Evolutionary conservation across 768 basidiomycete species (phyloP).

Genomic region (Mycena chlorophos): DNA sequence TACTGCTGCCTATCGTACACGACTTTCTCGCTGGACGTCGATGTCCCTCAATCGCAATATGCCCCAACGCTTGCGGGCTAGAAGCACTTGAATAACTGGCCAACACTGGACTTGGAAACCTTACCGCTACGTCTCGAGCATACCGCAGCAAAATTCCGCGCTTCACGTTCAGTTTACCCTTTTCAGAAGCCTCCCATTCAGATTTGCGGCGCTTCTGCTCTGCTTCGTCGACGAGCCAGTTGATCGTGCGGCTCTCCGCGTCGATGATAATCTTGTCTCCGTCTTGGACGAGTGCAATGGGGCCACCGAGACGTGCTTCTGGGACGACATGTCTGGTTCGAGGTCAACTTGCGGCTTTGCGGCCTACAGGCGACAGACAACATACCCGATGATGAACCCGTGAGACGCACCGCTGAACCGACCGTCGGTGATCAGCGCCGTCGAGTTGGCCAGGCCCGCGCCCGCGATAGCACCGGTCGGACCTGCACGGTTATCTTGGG

Average conservation of each 20-base stretch:
- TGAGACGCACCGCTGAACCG: constrained; percentile 82
- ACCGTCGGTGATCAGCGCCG: constrained; percentile 85
- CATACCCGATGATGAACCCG: constrained; percentile 57
- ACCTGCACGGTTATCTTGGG: constrained; percentile 36
- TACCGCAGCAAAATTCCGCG: constrained; percentile 79
- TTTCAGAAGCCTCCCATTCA: constrained; percentile 71
- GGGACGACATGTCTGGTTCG: constrained; percentile 59
- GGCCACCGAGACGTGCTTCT: constrained; percentile 76
- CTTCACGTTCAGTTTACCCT: constrained; percentile 62
- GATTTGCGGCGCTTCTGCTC: constrained; percentile 60
- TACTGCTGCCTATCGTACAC: constrained; percentile 11
- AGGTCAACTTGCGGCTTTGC: too few species aligned
- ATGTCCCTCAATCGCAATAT: constrained; percentile 64
- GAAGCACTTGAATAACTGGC: constrained; percentile 5
- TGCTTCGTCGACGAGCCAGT: constrained; percentile 71
- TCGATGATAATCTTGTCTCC: constrained; percentile 81
- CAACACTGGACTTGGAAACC: constrained; percentile 24
- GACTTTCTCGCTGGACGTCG: constrained; percentile 6
- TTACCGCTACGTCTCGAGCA: constrained; percentile 82
- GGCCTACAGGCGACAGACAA: too few species aligned
- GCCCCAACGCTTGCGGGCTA: constrained; percentile 83
- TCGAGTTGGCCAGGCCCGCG: constrained; percentile 75
- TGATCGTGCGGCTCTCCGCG: constrained; percentile 59
- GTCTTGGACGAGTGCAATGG: constrained; percentile 83
- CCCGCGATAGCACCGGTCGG: constrained; percentile 85